Conservation (phyloP, 768 basidiomycete genomes). For the Terana coerulea region DNA sequence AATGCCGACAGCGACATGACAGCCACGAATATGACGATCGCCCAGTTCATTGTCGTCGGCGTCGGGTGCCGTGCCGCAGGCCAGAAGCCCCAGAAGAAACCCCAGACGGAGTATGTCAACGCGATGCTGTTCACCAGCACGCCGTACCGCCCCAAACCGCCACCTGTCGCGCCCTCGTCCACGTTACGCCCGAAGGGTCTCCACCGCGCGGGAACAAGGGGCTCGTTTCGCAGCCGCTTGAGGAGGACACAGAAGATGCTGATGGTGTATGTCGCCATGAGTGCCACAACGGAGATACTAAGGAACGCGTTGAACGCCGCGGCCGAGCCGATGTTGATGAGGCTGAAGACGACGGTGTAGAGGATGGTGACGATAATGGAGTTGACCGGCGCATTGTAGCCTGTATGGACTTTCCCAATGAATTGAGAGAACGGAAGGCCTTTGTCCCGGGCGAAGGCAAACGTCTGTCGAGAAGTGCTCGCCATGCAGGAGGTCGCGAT, state of each 20-base stretch:
- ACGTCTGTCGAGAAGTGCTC: background rate
- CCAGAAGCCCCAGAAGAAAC: slow-evolving; percentile 3
- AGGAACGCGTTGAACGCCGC: slow-evolving; percentile 1
- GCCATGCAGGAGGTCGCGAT: background rate
- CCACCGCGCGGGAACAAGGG: background rate
- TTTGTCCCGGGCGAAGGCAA: slow-evolving; percentile 1
- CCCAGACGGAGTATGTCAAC: background rate
- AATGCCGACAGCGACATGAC: background rate
- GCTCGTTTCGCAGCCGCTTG: background rate
- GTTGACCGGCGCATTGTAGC: background rate
- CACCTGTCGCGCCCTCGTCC: background rate
- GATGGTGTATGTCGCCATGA: slow-evolving; percentile 8
- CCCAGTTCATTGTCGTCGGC: slow-evolving; percentile 1
- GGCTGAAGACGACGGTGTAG: background rate
- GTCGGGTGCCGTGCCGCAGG: background rate
- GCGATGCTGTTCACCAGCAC: background rate
- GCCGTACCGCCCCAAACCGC: background rate
- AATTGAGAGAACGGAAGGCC: background rate
- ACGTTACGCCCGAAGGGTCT: background rate
- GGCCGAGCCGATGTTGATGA: slow-evolving; percentile 5
- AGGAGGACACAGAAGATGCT: slow-evolving; percentile 1
- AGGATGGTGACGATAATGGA: background rate
- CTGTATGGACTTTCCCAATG: background rate
- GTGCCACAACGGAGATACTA: slow-evolving; percentile 2
- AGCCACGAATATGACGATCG: background rate